Evolutionary conservation across 1,284 basidiomycete species (phyloP).

Genomic region (Sanghuangporus baumii): DNA sequence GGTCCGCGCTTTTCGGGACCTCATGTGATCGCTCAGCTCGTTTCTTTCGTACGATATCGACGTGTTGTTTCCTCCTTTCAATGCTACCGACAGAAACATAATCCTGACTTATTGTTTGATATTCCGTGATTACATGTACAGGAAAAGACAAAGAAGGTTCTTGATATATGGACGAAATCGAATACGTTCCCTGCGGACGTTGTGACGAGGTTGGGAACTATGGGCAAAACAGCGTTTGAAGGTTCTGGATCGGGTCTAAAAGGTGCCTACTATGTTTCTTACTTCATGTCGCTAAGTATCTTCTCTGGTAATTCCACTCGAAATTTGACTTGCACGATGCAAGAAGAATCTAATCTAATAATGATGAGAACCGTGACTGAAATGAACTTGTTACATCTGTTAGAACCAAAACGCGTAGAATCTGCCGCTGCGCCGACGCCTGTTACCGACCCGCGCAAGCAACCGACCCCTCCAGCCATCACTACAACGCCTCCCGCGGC

Average conservation of each 20-base stretch:
- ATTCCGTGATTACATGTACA: slow-evolving; percentile 33
- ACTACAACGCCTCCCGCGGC: slow-evolving; percentile 21
- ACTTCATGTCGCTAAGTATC: slow-evolving; percentile 72
- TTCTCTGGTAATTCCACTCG: slow-evolving; percentile 56
- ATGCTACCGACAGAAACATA: background rate
- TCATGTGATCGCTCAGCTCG: slow-evolving; percentile 10
- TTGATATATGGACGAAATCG: slow-evolving; percentile 91
- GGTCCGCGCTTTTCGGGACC: background rate
- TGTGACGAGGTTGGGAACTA: slow-evolving; percentile 58
- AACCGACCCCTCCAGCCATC: slow-evolving; percentile 25
- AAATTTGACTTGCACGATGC: slow-evolving; percentile 33
- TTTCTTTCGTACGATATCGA: slow-evolving; percentile 3
- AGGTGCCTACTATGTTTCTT: slow-evolving; percentile 73
- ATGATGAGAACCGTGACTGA: slow-evolving; percentile 59
- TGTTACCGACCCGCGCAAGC: slow-evolving; percentile 38
- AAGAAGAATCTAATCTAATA: slow-evolving; percentile 21
- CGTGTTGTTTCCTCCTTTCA: slow-evolving; percentile 1
- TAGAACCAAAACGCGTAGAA: slow-evolving; percentile 50
- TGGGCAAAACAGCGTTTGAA: slow-evolving; percentile 43
- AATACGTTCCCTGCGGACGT: slow-evolving; percentile 76
- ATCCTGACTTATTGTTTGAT: slow-evolving; percentile 9
- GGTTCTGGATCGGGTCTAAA: slow-evolving; percentile 37
- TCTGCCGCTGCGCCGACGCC: slow-evolving; percentile 23
- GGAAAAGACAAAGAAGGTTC: slow-evolving; percentile 93
- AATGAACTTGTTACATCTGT: slow-evolving; percentile 56